phyloP scores from a whole-genome alignment of 2,329 filamentous ascomycete species.

The Cladophialophora immunda region DNA sequence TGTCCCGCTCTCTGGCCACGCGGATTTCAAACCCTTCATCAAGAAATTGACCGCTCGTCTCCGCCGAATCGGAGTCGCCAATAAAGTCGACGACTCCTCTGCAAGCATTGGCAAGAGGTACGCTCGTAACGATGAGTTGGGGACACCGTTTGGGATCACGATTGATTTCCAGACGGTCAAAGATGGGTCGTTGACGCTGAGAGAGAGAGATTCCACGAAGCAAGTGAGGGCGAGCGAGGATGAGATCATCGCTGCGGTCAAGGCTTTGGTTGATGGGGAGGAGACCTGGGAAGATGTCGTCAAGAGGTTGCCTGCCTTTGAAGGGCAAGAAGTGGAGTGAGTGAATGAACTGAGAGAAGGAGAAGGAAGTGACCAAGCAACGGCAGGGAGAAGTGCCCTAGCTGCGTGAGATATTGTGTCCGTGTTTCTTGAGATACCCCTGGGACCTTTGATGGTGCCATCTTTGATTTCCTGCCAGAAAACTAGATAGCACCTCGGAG shows the following conservation, averaged over 20 bases:
- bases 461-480: slow-evolving; percentile 25
- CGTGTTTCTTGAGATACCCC: slow-evolving; percentile 21
- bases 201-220: slow-evolving; percentile 88
- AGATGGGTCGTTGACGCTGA: slow-evolving; percentile 84
- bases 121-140: slow-evolving; percentile 92
- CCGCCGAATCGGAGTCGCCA: slow-evolving; percentile 78
- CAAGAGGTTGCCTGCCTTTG: slow-evolving; percentile 82
- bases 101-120: slow-evolving; percentile 96
- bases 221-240: slow-evolving; percentile 87
- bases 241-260: slow-evolving; percentile 79
- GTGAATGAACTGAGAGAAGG: neutral
- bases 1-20: slow-evolving; percentile 83
- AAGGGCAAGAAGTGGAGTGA: slow-evolving; percentile 71
- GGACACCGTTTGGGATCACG: slow-evolving; percentile 91
- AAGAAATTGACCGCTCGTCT: slow-evolving; percentile 77
- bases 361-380: neutral
- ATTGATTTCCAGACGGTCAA: slow-evolving; percentile 95
- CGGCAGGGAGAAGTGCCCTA: neutral
- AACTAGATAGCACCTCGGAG: slow-evolving; percentile 36
- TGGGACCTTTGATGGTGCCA: slow-evolving; percentile 37
- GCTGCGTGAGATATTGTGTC: slow-evolving; percentile 5
- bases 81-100: slow-evolving; percentile 86
- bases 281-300: slow-evolving; percentile 76
- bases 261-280: slow-evolving; percentile 68
- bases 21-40: slow-evolving; percentile 80